phyloP scores from a whole-genome alignment of 2,329 filamentous ascomycete species.

The Bertia moriformis region DNA sequence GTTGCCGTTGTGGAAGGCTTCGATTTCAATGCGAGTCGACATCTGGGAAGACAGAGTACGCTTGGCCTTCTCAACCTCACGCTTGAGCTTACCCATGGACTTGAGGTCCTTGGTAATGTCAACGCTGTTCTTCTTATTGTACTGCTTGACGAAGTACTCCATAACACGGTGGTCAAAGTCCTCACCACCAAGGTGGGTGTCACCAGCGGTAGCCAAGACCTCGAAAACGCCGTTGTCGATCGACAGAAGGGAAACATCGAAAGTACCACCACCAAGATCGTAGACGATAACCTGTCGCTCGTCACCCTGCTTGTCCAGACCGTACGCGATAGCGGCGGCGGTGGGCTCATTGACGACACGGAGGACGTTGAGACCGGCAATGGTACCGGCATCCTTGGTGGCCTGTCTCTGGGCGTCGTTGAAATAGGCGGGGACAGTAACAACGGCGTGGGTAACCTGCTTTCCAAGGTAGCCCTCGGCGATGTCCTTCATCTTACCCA shows the following conservation, averaged over 20 bases:
- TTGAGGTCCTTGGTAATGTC: slow-evolving; percentile 89
- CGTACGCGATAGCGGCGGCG: slow-evolving; percentile 87
- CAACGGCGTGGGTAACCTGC: slow-evolving; percentile 75
- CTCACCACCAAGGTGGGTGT: slow-evolving; percentile 94
- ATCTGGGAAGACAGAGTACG: slow-evolving; percentile 89
- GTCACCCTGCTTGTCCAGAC: slow-evolving; percentile 70
- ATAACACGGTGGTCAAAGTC: slow-evolving; percentile 98
- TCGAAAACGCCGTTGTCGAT: slow-evolving; percentile 89
- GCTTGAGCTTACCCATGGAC: slow-evolving; percentile 99
- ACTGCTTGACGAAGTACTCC: slow-evolving; percentile 87
- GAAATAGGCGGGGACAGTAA: slow-evolving; percentile 95
- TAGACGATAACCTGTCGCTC: slow-evolving; percentile 86
- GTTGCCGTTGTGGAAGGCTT: slow-evolving; percentile 89
- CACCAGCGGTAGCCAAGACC: slow-evolving; percentile 86
- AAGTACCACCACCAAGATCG: slow-evolving; percentile 87
- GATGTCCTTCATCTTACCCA: slow-evolving; percentile 74
- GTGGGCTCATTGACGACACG: slow-evolving; percentile 96
- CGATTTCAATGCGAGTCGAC: slow-evolving; percentile 88
- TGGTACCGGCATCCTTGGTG: slow-evolving; percentile 85
- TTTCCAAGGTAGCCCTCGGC: slow-evolving; percentile 68
- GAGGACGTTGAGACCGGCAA: slow-evolving; percentile 86
- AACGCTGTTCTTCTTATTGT: slow-evolving; percentile 95
- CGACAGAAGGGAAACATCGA: slow-evolving; percentile 84
- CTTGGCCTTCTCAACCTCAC: slow-evolving; percentile 99
- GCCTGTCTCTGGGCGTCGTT: slow-evolving; percentile 96